Evolutionary conservation across 2,329 filamentous ascomycete genomes (phyloP).

Genomic region (Paecilomyces niveus): DNA sequence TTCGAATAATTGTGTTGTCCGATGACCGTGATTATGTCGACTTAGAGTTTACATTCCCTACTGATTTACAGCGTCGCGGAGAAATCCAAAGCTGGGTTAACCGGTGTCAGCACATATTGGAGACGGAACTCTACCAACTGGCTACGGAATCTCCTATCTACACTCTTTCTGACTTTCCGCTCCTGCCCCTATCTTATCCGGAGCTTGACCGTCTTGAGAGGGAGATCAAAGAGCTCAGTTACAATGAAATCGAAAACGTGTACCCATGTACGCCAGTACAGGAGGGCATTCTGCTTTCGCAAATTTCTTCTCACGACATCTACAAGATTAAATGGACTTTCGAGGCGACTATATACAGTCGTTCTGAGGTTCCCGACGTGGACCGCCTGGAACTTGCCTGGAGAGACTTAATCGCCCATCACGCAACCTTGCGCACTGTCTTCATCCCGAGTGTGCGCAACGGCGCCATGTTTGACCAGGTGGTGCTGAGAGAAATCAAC

Average conservation of each 20-base stretch:
- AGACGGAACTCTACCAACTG: too few species aligned
- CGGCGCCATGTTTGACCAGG: slow-evolving; percentile 11
- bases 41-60: too few species aligned
- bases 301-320: too few species aligned
- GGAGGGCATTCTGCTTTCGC: slow-evolving; percentile 10
- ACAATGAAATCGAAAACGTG: slow-evolving; percentile 8
- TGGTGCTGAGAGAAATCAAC: not conserved
- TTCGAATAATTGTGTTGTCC: too few species aligned
- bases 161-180: slow-evolving; percentile 7
- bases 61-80: too few species aligned
- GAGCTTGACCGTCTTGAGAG: slow-evolving; percentile 5
- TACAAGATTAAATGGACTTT: too few species aligned
- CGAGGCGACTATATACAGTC: too few species aligned
- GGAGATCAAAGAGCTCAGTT: not conserved
- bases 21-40: too few species aligned
- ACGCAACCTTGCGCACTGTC: slow-evolving; percentile 1
- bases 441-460: not conserved
- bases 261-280: slow-evolving; percentile 11
- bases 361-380: too few species aligned
- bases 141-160: too few species aligned
- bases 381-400: slow-evolving; percentile 1
- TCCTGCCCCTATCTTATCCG: slow-evolving; percentile 1
- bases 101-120: too few species aligned
- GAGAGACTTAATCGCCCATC: not conserved
- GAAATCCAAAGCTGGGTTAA: too few species aligned